These are phyloP conservation scores for Inga laurina DNA, from an alignment of 306 rosid genomes.

Conservation along the genomic window DNA sequence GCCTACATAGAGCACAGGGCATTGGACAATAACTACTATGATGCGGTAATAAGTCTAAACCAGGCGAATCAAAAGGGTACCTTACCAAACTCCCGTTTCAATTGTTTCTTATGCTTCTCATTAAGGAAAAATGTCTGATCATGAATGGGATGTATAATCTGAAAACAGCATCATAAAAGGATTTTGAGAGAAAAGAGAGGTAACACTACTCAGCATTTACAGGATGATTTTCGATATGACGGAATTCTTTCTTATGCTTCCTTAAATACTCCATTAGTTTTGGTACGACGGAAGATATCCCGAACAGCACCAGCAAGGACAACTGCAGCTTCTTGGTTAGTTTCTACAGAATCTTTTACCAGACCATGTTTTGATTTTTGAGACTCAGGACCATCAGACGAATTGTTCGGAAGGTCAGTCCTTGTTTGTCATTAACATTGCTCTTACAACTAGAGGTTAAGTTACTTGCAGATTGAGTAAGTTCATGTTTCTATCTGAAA, in stretches of 20 bases:
- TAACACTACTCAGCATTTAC: slow-evolving; percentile 49
- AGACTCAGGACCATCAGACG: slow-evolving; percentile 33
- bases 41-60: neutral
- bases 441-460: slow-evolving; percentile 8
- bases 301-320: slow-evolving; percentile 67
- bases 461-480: slow-evolving; percentile 35
- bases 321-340: slow-evolving; percentile 30
- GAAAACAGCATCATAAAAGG: slow-evolving; percentile 34
- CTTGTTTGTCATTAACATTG: slow-evolving; percentile 21
- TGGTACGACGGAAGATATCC: slow-evolving; percentile 75
- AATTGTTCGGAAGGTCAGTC: slow-evolving; percentile 25
- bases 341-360: slow-evolving; percentile 36
- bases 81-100: slow-evolving; percentile 68
- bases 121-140: slow-evolving; percentile 70
- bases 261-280: slow-evolving; percentile 56
- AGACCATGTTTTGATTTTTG: slow-evolving; percentile 28
- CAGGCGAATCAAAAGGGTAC: slow-evolving; percentile 1
- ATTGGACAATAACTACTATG: neutral
- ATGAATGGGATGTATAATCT: slow-evolving; percentile 76
- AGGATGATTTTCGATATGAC: slow-evolving; percentile 51
- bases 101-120: slow-evolving; percentile 59
- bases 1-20: slow-evolving; percentile 37
- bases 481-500: slow-evolving; percentile 4
- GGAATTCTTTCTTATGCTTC: slow-evolving; percentile 64
- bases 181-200: slow-evolving; percentile 1